Base-by-base conservation (phyloP, 345 rosid species). In the Kernera saxatilis region DNA sequence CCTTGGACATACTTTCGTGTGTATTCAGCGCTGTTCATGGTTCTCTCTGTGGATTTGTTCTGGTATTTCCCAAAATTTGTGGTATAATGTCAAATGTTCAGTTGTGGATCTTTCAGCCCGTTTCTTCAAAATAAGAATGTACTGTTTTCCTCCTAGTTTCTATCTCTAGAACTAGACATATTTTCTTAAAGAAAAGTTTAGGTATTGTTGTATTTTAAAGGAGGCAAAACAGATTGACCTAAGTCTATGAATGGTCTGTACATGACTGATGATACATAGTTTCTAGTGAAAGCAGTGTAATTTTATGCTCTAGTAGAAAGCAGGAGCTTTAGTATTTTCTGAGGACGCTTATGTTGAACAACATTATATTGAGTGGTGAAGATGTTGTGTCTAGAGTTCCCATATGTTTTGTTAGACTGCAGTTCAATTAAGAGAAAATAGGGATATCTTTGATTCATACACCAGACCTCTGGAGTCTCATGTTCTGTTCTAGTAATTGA, bases 1-100 rank as follows among this genome's bases (percentile, higher is more conserved):
- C 86, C 90, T 0, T 85, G 92, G 91, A 80, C 84, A 64, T 87
- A 87, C 69, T 84, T 88, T 50, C 94, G 92, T 37, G 90, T 87
- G 33, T 88, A 85, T 75, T 85, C 92, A 37, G 89, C 74, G 26
- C 73, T 91, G 44, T 69, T 84, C 62, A 70, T 82, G 72, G 92
- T 84, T 69, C 82, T 91, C 43, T 67, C 79, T 64, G 83, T 78
- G 50, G 88, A 87, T 76, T 9, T 84, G 66, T 77, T 81, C 67
- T 88, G 92, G 97, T 91, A 91, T 41, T 43, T 65, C 66, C 23
- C 37, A 25, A 8, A 40, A 33, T 59, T 29, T 49, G n/a, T 33
- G 35, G 22, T 27, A 52, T 35, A 58, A 55, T 56, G 49, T 27
- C 1, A 3, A 18, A 15, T 25, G 11, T 22, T 35, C 12, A 37